Base-by-base conservation (phyloP, 2,329 filamentous ascomycete genomes). In the Passalora sequoiae region DNA sequence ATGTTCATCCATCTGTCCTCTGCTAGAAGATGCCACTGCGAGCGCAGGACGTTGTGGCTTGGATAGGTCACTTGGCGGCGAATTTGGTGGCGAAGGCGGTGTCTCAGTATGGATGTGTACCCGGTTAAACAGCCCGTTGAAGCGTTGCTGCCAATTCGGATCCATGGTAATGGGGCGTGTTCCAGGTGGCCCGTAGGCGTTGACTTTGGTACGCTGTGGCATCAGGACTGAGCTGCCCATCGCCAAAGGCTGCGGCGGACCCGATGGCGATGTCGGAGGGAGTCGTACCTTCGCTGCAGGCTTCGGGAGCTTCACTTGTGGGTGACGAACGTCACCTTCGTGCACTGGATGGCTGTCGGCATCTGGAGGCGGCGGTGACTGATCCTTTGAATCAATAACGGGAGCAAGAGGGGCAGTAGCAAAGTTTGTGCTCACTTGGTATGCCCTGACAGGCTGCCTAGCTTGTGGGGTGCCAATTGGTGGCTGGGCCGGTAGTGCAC, bases 221-320 rank as follows among this genome's bases (percentile, higher is more conserved):
- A 70, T 67, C 44, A 59, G 58, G 15, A 72, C 68, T 16, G 69
- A 64, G 28, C 62, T 60, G 36, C 63, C 50, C 17, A 61, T 54
- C 17, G 57, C 56, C 32, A 49, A 31, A 61, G 66, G 67, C 61
- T 29, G 64, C 60, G 16, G 69, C 2, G 50, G 60, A 37, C 67
- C 62, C 4, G 41, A 35, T 13, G 70, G 67, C 17, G 69, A 61
- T 16, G 71, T 59, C 6, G 86, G 87, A 3, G 87, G 89, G 3
- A 97, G 75, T 60, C 83, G 88, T 9, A 97, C 89, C 19, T 88
- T 77, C 22, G 87, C 86, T 42, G 83, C 75, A 6, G 81, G 79
- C 27, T 72, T 77, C 0, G 86, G 86, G 6, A 89, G 68, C 25
- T 78, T 80, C 6, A 89, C 84, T 44, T 82, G 76, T 3, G 86